Evolutionary conservation across 2,329 filamentous ascomycete genomes (phyloP).

Genomic region (Fonsecaea nubica): DNA sequence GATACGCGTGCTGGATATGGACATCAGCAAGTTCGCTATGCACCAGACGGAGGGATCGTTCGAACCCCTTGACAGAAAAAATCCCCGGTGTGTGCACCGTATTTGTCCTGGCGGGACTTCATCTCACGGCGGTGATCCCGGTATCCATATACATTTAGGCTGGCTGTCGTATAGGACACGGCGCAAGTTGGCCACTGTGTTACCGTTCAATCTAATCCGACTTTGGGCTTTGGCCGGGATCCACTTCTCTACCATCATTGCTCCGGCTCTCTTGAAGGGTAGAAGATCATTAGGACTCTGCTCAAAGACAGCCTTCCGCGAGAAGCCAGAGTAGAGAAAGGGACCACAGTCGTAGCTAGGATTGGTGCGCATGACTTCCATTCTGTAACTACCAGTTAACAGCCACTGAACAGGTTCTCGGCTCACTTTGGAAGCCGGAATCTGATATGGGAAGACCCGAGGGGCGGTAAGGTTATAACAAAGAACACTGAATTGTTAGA

Average conservation of each 20-base stretch:
- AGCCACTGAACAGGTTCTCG: not conserved
- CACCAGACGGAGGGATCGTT: too few relatives aligned
- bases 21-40: not conserved
- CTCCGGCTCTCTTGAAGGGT: not conserved
- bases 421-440: not conserved
- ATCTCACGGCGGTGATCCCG: too few relatives aligned
- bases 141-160: not conserved
- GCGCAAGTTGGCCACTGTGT: not conserved
- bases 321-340: not conserved
- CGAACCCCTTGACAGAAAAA: too few relatives aligned
- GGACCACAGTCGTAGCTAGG: not conserved
- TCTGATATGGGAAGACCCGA: not conserved
- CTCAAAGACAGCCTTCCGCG: not conserved
- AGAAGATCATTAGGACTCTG: not conserved
- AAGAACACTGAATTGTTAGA: not conserved
- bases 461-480: not conserved
- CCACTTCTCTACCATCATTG: not conserved
- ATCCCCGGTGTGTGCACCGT: too few relatives aligned
- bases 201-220: too few relatives aligned
- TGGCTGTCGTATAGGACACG: not conserved
- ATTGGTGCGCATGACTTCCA: not conserved
- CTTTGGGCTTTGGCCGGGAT: not conserved
- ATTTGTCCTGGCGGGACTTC: too few relatives aligned
- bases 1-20: conserved; percentile 14
- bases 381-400: not conserved